A percentile compares a stretch with the other conserved stretches of the same genome.
phyloP scores from a whole-genome alignment of 2,329 filamentous ascomycete species.

The Setomelanomma holmii region DNA sequence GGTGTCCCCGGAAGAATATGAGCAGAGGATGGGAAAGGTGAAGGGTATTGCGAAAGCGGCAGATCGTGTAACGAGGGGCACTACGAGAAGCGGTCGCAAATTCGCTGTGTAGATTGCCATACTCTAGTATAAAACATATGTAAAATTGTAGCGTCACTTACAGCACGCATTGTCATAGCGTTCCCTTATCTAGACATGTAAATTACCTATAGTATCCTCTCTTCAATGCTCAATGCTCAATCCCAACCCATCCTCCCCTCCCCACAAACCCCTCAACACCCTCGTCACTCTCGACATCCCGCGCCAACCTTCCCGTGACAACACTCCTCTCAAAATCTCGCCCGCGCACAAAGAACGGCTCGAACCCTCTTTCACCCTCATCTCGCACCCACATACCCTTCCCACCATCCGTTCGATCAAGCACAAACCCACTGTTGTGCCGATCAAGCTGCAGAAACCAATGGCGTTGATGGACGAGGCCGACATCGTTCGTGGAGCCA shows the following conservation, averaged over 20 bases:
- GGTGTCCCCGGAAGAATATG: not conserved
- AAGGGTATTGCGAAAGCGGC: not conserved
- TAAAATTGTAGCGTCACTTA: too few species aligned
- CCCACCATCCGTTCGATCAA: constrained; percentile 20
- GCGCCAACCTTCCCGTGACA: constrained; percentile 67
- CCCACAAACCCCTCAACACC: constrained; percentile 63
- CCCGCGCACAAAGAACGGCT: constrained; percentile 68
- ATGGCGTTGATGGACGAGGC: constrained; percentile 69
- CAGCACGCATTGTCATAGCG: too few species aligned
- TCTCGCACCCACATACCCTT: constrained; percentile 16
- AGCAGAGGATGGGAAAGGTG: not conserved
- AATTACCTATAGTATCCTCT: not conserved
- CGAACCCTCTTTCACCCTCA: constrained; percentile 52
- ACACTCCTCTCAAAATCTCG: constrained; percentile 69
- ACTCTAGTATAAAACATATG: too few species aligned
- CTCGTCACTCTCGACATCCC: constrained; percentile 68
- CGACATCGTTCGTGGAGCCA: constrained; percentile 70
- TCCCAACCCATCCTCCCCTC: constrained; percentile 70
- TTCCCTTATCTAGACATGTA: too few species aligned
- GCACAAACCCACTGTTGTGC: constrained; percentile 63
- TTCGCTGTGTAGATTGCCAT: not conserved
- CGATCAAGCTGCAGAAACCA: constrained; percentile 73
- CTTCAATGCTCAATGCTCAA: constrained; percentile 34
- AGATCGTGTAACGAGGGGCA: not conserved
- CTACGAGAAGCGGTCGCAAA: constrained; percentile 7